Percentiles rank a stretch among this genome's conserved stretches.
phyloP scores from a whole-genome alignment of 2,329 filamentous ascomycete species.

The Coniochaeta ligniaria region DNA sequence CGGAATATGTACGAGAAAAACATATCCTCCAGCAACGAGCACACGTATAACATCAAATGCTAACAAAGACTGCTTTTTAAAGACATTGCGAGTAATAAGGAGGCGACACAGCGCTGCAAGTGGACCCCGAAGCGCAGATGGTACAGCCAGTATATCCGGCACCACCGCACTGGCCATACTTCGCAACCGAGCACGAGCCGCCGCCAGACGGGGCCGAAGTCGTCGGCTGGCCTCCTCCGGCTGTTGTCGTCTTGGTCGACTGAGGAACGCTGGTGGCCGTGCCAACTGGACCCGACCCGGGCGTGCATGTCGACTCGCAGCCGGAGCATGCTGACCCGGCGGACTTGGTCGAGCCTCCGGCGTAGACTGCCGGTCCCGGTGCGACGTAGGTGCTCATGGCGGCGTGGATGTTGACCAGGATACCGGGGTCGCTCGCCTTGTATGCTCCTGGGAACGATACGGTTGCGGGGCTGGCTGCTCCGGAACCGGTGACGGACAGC shows the following conservation, averaged over 20 bases:
- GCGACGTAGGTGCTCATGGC: slow-evolving; percentile 30
- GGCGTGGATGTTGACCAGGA: slow-evolving; percentile 39
- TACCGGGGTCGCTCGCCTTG: slow-evolving; percentile 33
- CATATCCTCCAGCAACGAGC: background rate
- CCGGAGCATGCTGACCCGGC: slow-evolving; percentile 31
- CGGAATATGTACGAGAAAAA: background rate
- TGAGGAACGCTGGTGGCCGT: slow-evolving; percentile 6
- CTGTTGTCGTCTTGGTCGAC: slow-evolving; percentile 2
- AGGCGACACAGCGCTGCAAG: slow-evolving; percentile 26
- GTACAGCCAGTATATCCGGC: slow-evolving; percentile 33
- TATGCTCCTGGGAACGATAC: slow-evolving; percentile 36
- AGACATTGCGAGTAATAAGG: slow-evolving; percentile 31
- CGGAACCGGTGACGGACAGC: slow-evolving; percentile 21
- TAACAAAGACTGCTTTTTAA: slow-evolving; percentile 4
- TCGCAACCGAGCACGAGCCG: slow-evolving; percentile 22
- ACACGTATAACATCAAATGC: background rate
- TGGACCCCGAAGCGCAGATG: slow-evolving; percentile 24
- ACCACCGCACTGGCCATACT: slow-evolving; percentile 32
- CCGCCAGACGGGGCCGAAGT: slow-evolving; percentile 6
- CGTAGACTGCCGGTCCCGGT: slow-evolving; percentile 34
- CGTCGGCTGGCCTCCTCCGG: background rate
- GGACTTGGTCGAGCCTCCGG: slow-evolving; percentile 30
- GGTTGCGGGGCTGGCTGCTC: slow-evolving; percentile 19
- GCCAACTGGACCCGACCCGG: slow-evolving; percentile 15
- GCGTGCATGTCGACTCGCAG: slow-evolving; percentile 32